phyloP scores from a whole-genome alignment of 306 rosid genomes.

The Malus sylvestris region DNA sequence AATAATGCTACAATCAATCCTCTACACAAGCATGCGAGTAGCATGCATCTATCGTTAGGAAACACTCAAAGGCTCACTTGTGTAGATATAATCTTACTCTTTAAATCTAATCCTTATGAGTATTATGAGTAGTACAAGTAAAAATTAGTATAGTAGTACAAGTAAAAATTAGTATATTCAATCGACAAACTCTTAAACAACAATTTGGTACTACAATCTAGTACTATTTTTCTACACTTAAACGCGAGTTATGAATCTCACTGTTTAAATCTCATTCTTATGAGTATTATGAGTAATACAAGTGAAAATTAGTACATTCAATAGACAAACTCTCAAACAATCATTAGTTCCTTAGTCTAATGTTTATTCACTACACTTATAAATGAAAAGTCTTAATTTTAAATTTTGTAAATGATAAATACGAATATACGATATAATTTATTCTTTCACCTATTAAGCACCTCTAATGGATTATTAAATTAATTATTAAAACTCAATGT shows the following conservation, averaged over 20 bases:
- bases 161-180: background rate
- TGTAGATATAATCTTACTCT: background rate
- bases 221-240: too few relatives aligned
- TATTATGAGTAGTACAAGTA: background rate
- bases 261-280: too few relatives aligned
- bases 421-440: background rate
- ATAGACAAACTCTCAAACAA: too few relatives aligned
- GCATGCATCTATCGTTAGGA: background rate
- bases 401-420: too few relatives aligned
- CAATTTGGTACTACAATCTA: too few relatives aligned
- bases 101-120: background rate
- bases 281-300: too few relatives aligned
- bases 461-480: too few relatives aligned
- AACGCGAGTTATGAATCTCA: too few relatives aligned
- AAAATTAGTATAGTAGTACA: background rate
- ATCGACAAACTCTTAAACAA: background rate
- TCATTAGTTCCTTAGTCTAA: too few relatives aligned
- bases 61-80: background rate
- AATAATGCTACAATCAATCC: background rate
- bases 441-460: background rate
- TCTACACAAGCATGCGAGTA: background rate
- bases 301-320: too few relatives aligned
- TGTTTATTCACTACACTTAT: too few relatives aligned
- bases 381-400: too few relatives aligned
- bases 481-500: background rate